Conservation (phyloP, 108 stramenopile genomes). For the Cyclostephanos tholiformis region DNA sequence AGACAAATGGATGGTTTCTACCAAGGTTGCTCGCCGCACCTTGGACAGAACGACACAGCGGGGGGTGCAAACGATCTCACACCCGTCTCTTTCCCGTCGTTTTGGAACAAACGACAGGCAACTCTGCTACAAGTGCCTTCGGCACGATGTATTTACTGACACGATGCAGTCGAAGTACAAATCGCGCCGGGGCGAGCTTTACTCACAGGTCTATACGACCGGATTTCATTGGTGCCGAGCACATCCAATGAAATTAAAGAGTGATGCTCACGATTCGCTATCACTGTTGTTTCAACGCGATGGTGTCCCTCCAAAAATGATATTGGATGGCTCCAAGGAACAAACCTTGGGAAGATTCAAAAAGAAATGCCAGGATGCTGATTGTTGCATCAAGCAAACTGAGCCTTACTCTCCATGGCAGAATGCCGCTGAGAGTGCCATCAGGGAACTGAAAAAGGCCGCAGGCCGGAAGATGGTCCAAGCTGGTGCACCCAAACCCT, state of each 20-base stretch:
- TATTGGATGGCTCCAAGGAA: conserved; percentile 39
- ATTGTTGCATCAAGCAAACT: conserved; percentile 11
- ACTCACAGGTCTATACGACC: conserved; percentile 21
- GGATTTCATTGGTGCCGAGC: conserved; percentile 11
- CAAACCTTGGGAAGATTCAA: conserved; percentile 18
- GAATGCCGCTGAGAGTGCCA: conserved; percentile 18
- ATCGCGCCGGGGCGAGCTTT: conserved; percentile 1
- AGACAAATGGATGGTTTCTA: conserved; percentile 25
- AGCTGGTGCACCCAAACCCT: neutral
- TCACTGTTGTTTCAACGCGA: conserved; percentile 12
- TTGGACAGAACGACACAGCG: conserved; percentile 32
- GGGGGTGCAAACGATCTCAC: conserved; percentile 7
- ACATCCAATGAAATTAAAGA: conserved; percentile 26
- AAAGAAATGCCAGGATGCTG: conserved; percentile 15
- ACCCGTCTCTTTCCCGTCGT: neutral
- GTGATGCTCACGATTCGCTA: conserved; percentile 8
- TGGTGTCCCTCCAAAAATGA: conserved; percentile 15
- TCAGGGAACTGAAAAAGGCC: conserved; percentile 39
- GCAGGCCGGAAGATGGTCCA: conserved; percentile 12
- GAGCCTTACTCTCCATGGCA: conserved; percentile 31
- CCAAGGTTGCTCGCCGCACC: conserved; percentile 23
- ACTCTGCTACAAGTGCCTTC: neutral
- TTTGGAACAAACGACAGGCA: conserved; percentile 19
- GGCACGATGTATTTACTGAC: neutral
- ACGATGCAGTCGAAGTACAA: neutral